Evolutionary conservation across 2,329 filamentous ascomycete species (phyloP).

Genomic region (Fusarium luffae): DNA sequence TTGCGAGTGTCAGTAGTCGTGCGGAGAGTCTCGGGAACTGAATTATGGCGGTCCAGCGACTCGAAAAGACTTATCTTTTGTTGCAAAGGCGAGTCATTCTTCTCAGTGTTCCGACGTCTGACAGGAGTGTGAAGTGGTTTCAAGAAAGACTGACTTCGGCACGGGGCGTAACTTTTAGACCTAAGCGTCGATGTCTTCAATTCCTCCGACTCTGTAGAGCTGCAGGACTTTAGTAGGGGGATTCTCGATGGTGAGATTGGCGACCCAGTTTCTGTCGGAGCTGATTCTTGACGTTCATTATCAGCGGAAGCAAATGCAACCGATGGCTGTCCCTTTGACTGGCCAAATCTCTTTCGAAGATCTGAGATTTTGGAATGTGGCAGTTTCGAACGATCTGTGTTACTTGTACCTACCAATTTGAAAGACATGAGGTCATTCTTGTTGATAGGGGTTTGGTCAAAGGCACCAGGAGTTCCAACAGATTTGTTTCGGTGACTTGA

Average conservation of each 20-base stretch:
- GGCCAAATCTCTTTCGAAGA: conserved; percentile 40
- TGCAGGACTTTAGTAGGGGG: conserved; percentile 16
- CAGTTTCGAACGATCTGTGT: conserved; percentile 7
- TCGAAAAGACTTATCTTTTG: conserved; percentile 50
- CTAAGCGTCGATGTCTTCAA: neutral
- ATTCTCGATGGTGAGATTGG: conserved; percentile 3
- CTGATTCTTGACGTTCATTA: conserved; percentile 19
- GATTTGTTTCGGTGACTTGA: neutral
- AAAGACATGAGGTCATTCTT: conserved; percentile 10
- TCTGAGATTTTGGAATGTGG: conserved; percentile 40
- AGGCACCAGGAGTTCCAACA: neutral
- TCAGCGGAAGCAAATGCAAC: conserved; percentile 18
- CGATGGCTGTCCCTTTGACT: conserved; percentile 12
- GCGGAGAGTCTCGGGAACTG: neutral
- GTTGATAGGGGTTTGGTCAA: neutral
- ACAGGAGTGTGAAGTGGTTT: conserved; percentile 1
- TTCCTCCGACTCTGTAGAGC: conserved; percentile 3
- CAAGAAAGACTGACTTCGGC: neutral
- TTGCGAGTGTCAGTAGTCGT: neutral
- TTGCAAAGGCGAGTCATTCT: conserved; percentile 37
- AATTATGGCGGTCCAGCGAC: conserved; percentile 33
- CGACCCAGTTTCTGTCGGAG: neutral
- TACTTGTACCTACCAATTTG: neutral
- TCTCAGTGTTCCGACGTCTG: conserved; percentile 9
- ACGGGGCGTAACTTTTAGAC: conserved; percentile 10